phyloP scores from a whole-genome alignment of 495 filamentous ascomycete species.

The Amphirosellinia nigrospora region DNA sequence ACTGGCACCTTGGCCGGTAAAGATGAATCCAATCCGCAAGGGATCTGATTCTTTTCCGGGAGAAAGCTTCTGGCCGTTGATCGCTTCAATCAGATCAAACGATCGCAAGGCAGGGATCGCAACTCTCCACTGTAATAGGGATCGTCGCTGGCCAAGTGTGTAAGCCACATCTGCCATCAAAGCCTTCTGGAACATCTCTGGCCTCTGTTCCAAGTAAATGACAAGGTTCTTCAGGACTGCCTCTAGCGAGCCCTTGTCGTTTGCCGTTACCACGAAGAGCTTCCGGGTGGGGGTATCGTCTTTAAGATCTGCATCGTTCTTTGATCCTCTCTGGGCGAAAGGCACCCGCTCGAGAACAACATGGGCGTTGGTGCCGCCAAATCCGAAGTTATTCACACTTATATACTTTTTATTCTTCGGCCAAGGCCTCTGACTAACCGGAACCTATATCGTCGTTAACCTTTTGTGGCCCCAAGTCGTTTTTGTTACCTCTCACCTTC shows the following conservation, averaged over 20 bases:
- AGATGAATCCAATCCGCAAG: slow-evolving; percentile 53
- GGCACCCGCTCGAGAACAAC: slow-evolving; percentile 48
- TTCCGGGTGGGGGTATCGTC: slow-evolving; percentile 44
- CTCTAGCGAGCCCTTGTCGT: slow-evolving; percentile 50
- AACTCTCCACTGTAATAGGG: slow-evolving; percentile 49
- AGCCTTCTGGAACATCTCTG: slow-evolving; percentile 56
- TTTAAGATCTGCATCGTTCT: slow-evolving; percentile 44
- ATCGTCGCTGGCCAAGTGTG: slow-evolving; percentile 52
- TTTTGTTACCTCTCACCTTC: slow-evolving; percentile 34
- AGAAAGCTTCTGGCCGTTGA: slow-evolving; percentile 43
- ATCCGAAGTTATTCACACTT: slow-evolving; percentile 58
- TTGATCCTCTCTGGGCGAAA: slow-evolving; percentile 38
- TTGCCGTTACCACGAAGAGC: slow-evolving; percentile 56
- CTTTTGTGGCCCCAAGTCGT: slow-evolving; percentile 19
- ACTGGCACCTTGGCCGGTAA: slow-evolving; percentile 61
- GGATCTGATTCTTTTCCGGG: slow-evolving; percentile 46
- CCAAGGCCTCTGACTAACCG: slow-evolving; percentile 43
- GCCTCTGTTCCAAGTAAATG: slow-evolving; percentile 58
- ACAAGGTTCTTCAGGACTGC: slow-evolving; percentile 47
- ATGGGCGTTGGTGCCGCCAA: slow-evolving; percentile 52
- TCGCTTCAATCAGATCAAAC: slow-evolving; percentile 45
- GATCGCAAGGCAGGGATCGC: slow-evolving; percentile 49
- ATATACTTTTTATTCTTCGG: slow-evolving; percentile 47
- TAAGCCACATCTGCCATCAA: slow-evolving; percentile 52
- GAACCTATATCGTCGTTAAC: slow-evolving; percentile 29